Evolutionary conservation across 495 filamentous ascomycete species (phyloP), one percentile per base, ranked within the genome.

Genomic region (Aspergillus bridgeri): DNA sequence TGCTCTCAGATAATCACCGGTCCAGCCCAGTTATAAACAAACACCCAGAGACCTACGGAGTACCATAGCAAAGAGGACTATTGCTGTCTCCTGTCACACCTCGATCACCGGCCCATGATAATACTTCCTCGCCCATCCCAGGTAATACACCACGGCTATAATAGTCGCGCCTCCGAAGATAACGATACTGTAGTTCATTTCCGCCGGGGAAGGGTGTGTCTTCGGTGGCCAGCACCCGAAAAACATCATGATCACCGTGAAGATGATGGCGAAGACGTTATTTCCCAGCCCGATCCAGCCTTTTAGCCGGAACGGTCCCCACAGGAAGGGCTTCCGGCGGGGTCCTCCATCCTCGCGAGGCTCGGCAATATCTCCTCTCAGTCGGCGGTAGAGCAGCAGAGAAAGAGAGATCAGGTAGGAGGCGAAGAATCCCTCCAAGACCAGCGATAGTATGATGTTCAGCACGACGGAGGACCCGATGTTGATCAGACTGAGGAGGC

Each of bases 231-330:
- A 81, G 63, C 78, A 81, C 53, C 59, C 71, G 62, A 71, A 77
- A 43, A 74, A 71, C 18, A 77, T 60, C 15, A 73, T 69, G 20
- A 77, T 71, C 17, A 61, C 60, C 9, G 72, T 70, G 48, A 71
- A 77, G 5, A 66, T 58, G 13, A 74, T 57, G 2, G 71, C 58
- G 51, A 76, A 73, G 3, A 61, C 57, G 44, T 83, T 83, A 56
- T 80, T 69, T 11, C 71, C 9, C 0, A 76, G 68, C 0, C 81
- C 80, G 17, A 74, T 60, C 8, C 74, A 63, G 4, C 77, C 80
- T 1, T 73, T 75, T 1, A 80, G 46, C 19, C 69, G 75, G 62
- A 78, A 83, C 0, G 78, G 75, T 15, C 81, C 81, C 79, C 79
- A 83, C 18, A 68, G 60, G 5, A 77, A 60, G 9, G 33, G 33